These are phyloP conservation scores for Daucus carota DNA, from an alignment of 129 eudicot genomes.

Conservation along the genomic window DH1_v3.0 NC_030381.2:1806501-1807000, in stretches of 20 bases:
- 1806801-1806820: slow-evolving; percentile 19
- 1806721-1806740: too few relatives aligned
- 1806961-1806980: neutral
- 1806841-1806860: slow-evolving; percentile 62
- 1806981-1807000: neutral
- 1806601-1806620: too few relatives aligned
- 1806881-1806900: slow-evolving; percentile 6
- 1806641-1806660: neutral
- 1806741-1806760: too few relatives aligned
- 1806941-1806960: neutral
- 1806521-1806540: too few relatives aligned
- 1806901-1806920: neutral
- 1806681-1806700: too few relatives aligned
- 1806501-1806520: too few relatives aligned
- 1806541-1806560: too few relatives aligned
- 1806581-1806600: too few relatives aligned
- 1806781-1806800: slow-evolving; percentile 14
- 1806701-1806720: too few relatives aligned
- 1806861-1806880: slow-evolving; percentile 28
- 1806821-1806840: slow-evolving; percentile 42
- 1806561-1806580: too few relatives aligned
- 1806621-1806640: neutral
- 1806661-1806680: slow-evolving; percentile 17
- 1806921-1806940: too few relatives aligned
- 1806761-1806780: slow-evolving; percentile 28